Percentiles rank a stretch among this genome's conserved stretches.
phyloP scores from a whole-genome alignment of 331 rosid species.

The Acacia pycnantha region DNA sequence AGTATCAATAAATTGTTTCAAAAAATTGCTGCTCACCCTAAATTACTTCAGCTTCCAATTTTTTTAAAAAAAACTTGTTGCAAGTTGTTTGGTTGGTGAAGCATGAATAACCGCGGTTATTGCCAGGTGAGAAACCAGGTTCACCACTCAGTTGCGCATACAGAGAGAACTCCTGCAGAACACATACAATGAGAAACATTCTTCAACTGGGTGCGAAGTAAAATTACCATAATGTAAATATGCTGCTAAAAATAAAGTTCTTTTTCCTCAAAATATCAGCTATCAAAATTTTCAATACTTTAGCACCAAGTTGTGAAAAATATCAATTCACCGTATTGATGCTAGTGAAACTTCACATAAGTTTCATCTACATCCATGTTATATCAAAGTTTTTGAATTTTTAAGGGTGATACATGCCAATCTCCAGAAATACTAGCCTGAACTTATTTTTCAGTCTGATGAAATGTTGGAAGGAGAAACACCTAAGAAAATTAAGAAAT shows the following conservation, averaged over 20 bases:
- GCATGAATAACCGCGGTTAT: background rate
- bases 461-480: background rate
- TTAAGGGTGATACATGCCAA: background rate
- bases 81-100: background rate
- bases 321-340: background rate
- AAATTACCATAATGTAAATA: background rate
- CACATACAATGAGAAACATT: background rate
- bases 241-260: background rate
- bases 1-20: background rate
- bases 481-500: background rate
- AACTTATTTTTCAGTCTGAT: background rate
- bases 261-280: background rate
- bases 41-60: background rate
- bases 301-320: background rate
- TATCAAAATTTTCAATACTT: background rate
- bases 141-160: background rate
- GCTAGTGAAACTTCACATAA: background rate
- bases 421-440: background rate
- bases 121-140: background rate
- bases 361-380: background rate
- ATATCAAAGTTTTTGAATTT: background rate
- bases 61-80: background rate
- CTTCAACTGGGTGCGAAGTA: background rate
- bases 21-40: background rate
- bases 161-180: background rate